A percentile compares a stretch with the other conserved stretches of the same genome.
Conservation (phyloP, 1,284 basidiomycete genomes). For the Mycena citricolor region DNA sequence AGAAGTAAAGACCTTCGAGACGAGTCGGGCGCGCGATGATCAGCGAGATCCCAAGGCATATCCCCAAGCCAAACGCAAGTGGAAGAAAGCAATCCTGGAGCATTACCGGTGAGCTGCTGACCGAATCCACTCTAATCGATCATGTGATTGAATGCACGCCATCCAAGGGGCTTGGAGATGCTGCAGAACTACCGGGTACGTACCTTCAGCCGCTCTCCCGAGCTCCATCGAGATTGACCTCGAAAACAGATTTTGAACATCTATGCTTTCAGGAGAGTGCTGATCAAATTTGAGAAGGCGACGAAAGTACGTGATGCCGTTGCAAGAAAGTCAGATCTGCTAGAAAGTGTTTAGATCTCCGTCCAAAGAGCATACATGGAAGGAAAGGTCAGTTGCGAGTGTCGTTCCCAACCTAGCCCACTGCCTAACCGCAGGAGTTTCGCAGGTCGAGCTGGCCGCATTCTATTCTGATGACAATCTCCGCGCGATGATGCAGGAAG, state of each 20-base stretch:
- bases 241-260: constrained; percentile 78
- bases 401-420: neutral
- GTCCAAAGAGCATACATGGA: constrained; percentile 72
- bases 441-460: constrained; percentile 59
- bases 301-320: constrained; percentile 63
- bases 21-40: neutral
- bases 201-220: constrained; percentile 11
- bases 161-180: constrained; percentile 73
- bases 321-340: no score
- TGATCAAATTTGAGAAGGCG: constrained; percentile 93
- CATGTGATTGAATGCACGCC: neutral
- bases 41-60: constrained; percentile 75
- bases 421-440: neutral
- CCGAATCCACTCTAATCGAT: neutral
- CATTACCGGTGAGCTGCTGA: constrained; percentile 67
- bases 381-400: constrained; percentile 53
- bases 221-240: neutral
- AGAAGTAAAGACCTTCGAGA: neutral
- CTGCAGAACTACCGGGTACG: constrained; percentile 85
- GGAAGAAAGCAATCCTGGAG: constrained; percentile 83
- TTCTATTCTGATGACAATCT: constrained; percentile 66
- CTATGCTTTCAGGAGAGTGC: constrained; percentile 85
- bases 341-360: constrained; percentile 42
- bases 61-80: constrained; percentile 74
- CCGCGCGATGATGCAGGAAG: constrained; percentile 67